These are phyloP conservation scores for Themeda triandra DNA, from an alignment of 176 grass and related monocot genomes.

Conservation along the genomic window DNA sequence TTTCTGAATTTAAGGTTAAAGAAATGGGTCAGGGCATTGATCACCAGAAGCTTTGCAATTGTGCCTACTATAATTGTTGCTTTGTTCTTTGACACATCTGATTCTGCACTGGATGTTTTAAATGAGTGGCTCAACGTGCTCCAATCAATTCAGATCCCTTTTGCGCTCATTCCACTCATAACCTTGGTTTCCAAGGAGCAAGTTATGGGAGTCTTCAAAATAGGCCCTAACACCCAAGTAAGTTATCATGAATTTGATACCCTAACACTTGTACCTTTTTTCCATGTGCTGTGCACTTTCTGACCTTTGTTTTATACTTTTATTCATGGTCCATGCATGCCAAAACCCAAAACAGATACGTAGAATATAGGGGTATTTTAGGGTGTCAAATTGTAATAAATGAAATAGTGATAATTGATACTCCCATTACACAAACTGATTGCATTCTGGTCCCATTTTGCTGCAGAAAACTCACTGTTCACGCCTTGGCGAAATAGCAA, in stretches of 20 bases:
- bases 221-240: constrained; percentile 71
- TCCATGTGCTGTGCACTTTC: neutral
- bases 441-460: neutral
- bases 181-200: constrained; percentile 91
- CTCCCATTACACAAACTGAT: neutral
- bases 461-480: neutral
- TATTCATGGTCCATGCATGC: neutral
- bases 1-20: constrained; percentile 87
- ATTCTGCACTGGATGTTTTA: constrained; percentile 83
- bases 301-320: neutral
- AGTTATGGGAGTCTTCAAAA: constrained; percentile 90
- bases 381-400: neutral
- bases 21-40: constrained; percentile 90
- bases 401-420: neutral
- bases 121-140: constrained; percentile 98
- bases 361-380: neutral
- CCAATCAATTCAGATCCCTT: constrained; percentile 96
- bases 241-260: neutral
- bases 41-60: constrained; percentile 92
- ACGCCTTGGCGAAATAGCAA: neutral
- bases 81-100: constrained; percentile 74
- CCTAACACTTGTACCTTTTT: neutral
- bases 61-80: constrained; percentile 89
- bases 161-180: constrained; percentile 87
- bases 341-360: neutral